These are phyloP conservation scores for Isochrysis galbana DNA, from an alignment of 78 protist species.

Conservation along the genomic window DNA sequence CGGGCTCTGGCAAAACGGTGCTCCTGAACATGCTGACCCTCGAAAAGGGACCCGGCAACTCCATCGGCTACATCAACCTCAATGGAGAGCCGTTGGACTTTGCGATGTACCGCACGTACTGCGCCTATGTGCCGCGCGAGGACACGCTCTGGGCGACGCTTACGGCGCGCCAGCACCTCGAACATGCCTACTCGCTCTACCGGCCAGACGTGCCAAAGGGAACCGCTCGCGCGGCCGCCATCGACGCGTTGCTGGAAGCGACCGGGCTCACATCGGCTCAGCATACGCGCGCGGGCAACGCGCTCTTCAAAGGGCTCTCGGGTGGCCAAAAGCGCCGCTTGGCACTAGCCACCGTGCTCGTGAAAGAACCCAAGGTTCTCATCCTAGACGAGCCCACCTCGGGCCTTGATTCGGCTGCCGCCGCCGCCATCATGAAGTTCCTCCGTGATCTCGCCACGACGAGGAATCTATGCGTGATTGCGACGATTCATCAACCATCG, in stretches of 20 bases:
- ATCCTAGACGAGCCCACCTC: slow-evolving; percentile 85
- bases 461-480: not conserved
- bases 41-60: not conserved
- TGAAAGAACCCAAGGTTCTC: slow-evolving; percentile 40
- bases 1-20: not conserved
- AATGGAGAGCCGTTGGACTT: not conserved
- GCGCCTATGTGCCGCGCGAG: not conserved
- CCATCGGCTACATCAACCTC: not conserved
- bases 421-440: not conserved
- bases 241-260: not conserved
- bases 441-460: not conserved
- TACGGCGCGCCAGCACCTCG: not conserved
- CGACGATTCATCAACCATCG: slow-evolving; percentile 14
- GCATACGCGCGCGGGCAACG: slow-evolving; percentile 5
- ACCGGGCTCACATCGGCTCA: not conserved
- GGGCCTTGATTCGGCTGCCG: slow-evolving; percentile 45
- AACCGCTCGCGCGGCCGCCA: not conserved
- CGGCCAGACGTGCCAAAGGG: not conserved
- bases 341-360: slow-evolving; percentile 41
- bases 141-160: not conserved
- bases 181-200: not conserved
- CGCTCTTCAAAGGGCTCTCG: slow-evolving; percentile 19
- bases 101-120: not conserved
- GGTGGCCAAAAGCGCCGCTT: slow-evolving; percentile 61
- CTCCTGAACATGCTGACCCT: not conserved